Evolutionary conservation across 257 asterid species (phyloP), one percentile per base, ranked within the genome.

Genomic region (Solanum pennellii): DNA sequence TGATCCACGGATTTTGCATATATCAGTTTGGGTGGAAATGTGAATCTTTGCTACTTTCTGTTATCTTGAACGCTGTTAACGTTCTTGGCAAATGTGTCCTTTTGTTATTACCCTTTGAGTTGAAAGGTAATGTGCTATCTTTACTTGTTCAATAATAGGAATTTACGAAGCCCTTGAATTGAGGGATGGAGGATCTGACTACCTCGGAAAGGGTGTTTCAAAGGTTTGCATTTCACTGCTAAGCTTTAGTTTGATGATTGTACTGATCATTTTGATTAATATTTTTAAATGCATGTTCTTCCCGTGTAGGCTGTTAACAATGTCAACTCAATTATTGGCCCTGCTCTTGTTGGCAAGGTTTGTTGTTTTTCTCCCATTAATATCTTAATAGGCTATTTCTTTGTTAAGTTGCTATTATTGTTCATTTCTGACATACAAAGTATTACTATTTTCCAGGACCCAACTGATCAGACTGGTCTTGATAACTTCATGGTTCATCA

Each of bases 171-270:
- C 99, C 86, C 98, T 97, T n/a, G 99, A 97, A 89, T 87, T 97
- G 88, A 93, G 99, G 86, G 99, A 97, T 86, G 99, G 99, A 88
- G 99, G 99, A 25, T 94, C 99, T 4, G 99, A 97, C 41, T 97
- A 95, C 91, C 98, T 97, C 4, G 99, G 99, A 62, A 97, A 97
- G 95, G 99, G 99, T 89, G 99, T 97, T 79, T 92, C 97, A 20
- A 97, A 97, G 98, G 99, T 93, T 68, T 86, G 89, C 21, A 2
- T 66, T 56, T 10, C 25, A 12, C 72, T 72, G 16, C 44, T 4
- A 16, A 86, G 52, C 85, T 23, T 79, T 3, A 31, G 31, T 5
- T 49, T 33, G 56, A 18, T 16, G 12, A 79, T 27, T 66, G 73
- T 76, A 87, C 44, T 23, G 49, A 76, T 76, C 39, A 82, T 72